Evolutionary conservation across 164 flowering plant species (phyloP).

Genomic region (Hamamelis virginiana): DNA sequence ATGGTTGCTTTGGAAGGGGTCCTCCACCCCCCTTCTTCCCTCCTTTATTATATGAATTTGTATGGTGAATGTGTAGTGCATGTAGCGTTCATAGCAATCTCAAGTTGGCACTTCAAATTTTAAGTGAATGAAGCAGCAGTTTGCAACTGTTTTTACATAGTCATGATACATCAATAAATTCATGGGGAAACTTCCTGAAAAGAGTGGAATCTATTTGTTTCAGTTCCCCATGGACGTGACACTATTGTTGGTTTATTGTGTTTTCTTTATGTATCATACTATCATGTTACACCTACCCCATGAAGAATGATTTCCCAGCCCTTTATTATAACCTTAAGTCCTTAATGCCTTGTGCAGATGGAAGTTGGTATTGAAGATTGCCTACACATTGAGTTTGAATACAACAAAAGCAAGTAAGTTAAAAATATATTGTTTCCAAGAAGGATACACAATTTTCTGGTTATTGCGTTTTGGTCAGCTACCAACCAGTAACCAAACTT

Average conservation of each 20-base stretch:
- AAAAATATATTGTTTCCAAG: not conserved
- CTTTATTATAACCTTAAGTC: slow-evolving; percentile 6
- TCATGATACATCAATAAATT: not conserved
- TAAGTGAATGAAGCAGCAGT: not conserved
- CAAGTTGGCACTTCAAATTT: not conserved
- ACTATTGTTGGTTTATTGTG: not conserved
- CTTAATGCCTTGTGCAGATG: slow-evolving; percentile 56
- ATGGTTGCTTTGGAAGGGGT: not conserved
- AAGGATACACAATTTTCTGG: not conserved
- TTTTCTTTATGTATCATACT: not conserved
- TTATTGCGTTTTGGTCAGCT: not conserved
- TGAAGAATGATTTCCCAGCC: not conserved
- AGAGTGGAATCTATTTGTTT: slow-evolving; percentile 1
- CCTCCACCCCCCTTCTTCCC: too few species aligned
- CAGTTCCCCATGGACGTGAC: not conserved
- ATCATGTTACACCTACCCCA: not conserved
- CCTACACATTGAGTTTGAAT: slow-evolving; percentile 93
- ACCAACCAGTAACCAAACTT: not conserved
- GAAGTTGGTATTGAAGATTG: slow-evolving; percentile 99
- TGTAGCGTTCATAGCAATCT: not conserved
- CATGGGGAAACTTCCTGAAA: not conserved
- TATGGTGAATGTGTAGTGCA: not conserved
- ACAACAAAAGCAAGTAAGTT: slow-evolving; percentile 95
- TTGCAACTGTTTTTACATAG: not conserved
- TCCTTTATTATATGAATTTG: not conserved